Evolutionary conservation across 108 stramenopile genomes (phyloP), one percentile per base, ranked within the genome.

Genomic region (Hondaea fermentalgiana): DNA sequence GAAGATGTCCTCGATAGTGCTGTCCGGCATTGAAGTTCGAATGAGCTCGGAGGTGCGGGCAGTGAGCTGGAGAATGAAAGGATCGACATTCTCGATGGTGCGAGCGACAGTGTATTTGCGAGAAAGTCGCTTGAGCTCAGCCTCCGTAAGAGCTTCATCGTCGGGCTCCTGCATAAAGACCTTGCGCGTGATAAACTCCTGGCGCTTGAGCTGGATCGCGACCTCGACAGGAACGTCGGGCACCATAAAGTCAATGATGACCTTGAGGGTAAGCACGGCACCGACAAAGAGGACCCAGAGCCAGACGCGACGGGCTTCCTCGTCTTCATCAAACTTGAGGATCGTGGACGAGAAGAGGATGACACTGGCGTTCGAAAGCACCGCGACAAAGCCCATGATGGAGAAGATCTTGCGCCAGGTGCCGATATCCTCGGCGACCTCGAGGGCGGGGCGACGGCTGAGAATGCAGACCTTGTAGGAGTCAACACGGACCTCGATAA

Each of bases 331-430:
- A 16, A 8, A 16, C 55, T 8, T 8, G 88, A 97, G 94, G 25
- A 94, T 72, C 1, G 90, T 72, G 87, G 92, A 96, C 17, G 97
- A 96, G 71, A 98, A 96, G 17, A 96, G 96, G 91, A 99, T 96
- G 57, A 98, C 90, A 87, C 96, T 96, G 88, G 96, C 97, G 91
- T 99, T 99, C 72, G 97, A 97, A 21, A 99, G 92, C 25, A 98
- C 95, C 4, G 97, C 97, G 90, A 97, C 93, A 4, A 98, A 95
- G 5, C 97, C 97, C 49, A 99, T 97, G 91, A 98, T 95, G 87
- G 97, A 96, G 19, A 99, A 94, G 58, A 98, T 95, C 87, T 96
- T 96, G 72, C 97, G 95, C 98, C 98, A 99, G 42, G 98, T 95
- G 58, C 98, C 99, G 57, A 99, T 98, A 89, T 91, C 93, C 45